Evolutionary conservation across 352 stramenopile genomes (phyloP).

Genomic region (Phytophthora tentaculata): DNA sequence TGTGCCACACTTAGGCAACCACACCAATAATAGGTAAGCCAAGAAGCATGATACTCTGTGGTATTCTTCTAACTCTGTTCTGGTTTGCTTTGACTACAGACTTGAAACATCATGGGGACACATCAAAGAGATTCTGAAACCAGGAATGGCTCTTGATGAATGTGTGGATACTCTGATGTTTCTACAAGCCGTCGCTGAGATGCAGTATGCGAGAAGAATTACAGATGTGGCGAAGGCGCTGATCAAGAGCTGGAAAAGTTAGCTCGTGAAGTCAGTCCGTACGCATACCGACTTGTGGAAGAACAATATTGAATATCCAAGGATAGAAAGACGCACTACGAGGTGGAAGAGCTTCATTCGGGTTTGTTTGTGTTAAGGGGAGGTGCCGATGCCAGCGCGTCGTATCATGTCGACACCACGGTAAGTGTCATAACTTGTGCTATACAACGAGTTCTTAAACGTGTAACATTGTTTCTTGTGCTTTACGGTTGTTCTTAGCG

Average conservation of each 20-base stretch:
- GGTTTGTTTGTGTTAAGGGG: background rate
- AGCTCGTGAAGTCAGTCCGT: background rate
- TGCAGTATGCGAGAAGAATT: background rate
- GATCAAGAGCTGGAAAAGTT: background rate
- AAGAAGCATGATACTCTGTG: background rate
- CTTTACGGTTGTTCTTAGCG: background rate
- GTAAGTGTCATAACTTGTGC: background rate
- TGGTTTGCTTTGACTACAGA: background rate
- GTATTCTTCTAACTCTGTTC: background rate
- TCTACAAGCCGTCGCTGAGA: background rate
- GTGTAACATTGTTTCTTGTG: no score
- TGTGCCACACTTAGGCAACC: background rate
- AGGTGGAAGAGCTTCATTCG: background rate
- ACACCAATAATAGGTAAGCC: background rate
- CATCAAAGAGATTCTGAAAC: background rate
- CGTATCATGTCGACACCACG: background rate
- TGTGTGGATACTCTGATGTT: background rate
- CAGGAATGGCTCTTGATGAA: background rate
- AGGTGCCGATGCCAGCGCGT: no score
- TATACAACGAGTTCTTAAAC: no score
- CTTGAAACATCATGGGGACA: background rate
- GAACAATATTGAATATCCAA: background rate
- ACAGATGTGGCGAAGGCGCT: background rate
- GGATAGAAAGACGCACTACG: background rate
- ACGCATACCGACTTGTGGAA: background rate